phyloP scores from a whole-genome alignment of 179 eudicot genomes.

The Spinacia oleracea region DNA sequence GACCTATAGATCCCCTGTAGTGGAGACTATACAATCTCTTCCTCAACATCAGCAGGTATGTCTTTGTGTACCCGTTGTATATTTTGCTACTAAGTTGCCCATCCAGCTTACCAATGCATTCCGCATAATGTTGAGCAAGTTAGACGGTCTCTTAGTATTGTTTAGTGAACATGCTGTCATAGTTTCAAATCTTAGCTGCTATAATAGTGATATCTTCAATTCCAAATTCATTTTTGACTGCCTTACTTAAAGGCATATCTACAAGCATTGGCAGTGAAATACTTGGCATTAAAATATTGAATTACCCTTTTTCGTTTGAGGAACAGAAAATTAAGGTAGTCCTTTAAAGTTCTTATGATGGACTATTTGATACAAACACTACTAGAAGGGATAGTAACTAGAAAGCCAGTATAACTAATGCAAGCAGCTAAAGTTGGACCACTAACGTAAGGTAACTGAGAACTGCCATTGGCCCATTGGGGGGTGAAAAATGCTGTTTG shows the following conservation, averaged over 20 bases:
- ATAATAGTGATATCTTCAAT: neutral
- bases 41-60: constrained; percentile 97
- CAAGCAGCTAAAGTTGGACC: neutral
- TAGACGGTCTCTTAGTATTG: neutral
- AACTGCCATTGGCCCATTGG: neutral
- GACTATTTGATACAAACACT: neutral
- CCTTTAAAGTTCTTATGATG: neutral
- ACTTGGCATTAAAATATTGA: neutral
- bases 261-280: neutral
- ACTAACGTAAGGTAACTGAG: neutral
- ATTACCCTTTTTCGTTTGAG: neutral
- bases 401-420: neutral
- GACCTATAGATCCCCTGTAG: constrained; percentile 69
- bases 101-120: neutral
- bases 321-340: neutral
- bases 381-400: too few relatives aligned
- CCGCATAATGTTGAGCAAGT: neutral
- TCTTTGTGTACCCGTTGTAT: neutral
- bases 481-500: neutral
- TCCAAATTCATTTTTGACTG: neutral
- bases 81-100: neutral
- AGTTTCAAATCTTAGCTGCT: neutral
- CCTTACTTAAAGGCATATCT: neutral
- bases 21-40: constrained; percentile 84
- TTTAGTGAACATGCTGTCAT: neutral